Percentiles rank a stretch among this genome's conserved stretches.
Conservation (phyloP, 495 filamentous ascomycete genomes). For the Geoglossum glabrum region DNA sequence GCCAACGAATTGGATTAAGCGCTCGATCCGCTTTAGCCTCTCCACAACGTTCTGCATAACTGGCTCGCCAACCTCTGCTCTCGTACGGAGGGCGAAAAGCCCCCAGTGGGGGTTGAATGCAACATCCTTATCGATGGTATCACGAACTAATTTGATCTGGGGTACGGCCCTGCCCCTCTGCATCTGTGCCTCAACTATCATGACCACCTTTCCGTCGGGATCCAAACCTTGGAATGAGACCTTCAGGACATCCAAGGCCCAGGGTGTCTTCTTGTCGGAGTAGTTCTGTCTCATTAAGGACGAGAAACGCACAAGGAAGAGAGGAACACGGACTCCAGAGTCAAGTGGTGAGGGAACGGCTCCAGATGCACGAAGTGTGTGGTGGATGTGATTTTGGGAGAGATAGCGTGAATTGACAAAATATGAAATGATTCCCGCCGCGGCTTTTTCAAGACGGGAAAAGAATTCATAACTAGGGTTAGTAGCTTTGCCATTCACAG, state of each 20-base stretch:
- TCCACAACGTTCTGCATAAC: conserved; percentile 31
- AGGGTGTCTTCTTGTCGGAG: conserved; percentile 13
- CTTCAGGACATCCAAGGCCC: conserved; percentile 34
- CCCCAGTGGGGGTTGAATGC: conserved; percentile 34
- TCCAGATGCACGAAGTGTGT: conserved; percentile 19
- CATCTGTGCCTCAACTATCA: conserved; percentile 23
- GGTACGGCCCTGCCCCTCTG: conserved; percentile 15
- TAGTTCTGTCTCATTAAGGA: background rate
- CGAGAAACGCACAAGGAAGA: conserved; percentile 5
- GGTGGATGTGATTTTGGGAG: conserved; percentile 9
- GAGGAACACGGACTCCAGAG: background rate
- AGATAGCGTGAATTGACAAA: conserved; percentile 17
- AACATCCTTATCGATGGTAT: conserved; percentile 35
- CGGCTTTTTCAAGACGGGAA: conserved; percentile 17
- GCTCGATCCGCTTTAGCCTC: conserved; percentile 39
- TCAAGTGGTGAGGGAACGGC: background rate
- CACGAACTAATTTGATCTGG: conserved; percentile 27
- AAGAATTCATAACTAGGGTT: conserved; percentile 16
- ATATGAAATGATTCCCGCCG: conserved; percentile 21
- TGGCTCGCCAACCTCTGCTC: conserved; percentile 32
- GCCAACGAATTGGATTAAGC: conserved; percentile 42
- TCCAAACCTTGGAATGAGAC: conserved; percentile 27
- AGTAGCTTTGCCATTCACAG: conserved; percentile 2
- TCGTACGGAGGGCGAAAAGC: conserved; percentile 37
- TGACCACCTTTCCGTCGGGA: conserved; percentile 8